Percentiles rank a stretch among this genome's conserved stretches.
Evolutionary conservation across 148 eudicot genomes (phyloP).

Genomic region (Silene uniflora): DNA sequence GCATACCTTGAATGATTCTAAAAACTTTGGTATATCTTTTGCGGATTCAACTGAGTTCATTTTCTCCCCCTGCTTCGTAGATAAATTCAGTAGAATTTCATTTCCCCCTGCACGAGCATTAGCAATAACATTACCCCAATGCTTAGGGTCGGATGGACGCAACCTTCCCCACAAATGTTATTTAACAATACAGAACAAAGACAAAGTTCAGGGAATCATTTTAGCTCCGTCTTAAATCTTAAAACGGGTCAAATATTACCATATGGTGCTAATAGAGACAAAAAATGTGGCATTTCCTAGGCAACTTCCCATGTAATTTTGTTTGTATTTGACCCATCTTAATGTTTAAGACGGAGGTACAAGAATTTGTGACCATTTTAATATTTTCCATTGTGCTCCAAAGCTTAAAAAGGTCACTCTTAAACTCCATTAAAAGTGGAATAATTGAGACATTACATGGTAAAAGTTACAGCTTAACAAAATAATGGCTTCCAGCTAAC

Average conservation of each 20-base stretch:
- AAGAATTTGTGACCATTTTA: too few species aligned
- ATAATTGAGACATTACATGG: background rate
- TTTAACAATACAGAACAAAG: background rate
- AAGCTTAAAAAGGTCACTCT: background rate
- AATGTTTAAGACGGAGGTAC: too few species aligned
- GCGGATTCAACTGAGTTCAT: conserved; percentile 77
- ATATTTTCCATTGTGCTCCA: background rate
- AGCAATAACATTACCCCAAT: background rate
- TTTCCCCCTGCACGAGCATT: conserved; percentile 69
- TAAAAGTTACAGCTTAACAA: background rate
- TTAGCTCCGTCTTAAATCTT: too few species aligned
- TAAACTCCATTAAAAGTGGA: background rate
- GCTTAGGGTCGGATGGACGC: background rate
- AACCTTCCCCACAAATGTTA: background rate
- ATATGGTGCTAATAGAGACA: too few species aligned
- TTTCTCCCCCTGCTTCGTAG: conserved; percentile 88
- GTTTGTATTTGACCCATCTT: too few species aligned
- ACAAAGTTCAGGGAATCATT: background rate
- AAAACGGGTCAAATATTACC: too few species aligned
- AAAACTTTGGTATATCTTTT: conserved; percentile 69
- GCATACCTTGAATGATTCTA: conserved; percentile 59
- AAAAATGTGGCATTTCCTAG: too few species aligned
- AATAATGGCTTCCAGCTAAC: background rate
- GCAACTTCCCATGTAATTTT: too few species aligned
- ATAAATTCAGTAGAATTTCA: conserved; percentile 73